Base-by-base conservation (phyloP, 1,284 basidiomycete genomes). In the Ganoderma lucidum region DNA sequence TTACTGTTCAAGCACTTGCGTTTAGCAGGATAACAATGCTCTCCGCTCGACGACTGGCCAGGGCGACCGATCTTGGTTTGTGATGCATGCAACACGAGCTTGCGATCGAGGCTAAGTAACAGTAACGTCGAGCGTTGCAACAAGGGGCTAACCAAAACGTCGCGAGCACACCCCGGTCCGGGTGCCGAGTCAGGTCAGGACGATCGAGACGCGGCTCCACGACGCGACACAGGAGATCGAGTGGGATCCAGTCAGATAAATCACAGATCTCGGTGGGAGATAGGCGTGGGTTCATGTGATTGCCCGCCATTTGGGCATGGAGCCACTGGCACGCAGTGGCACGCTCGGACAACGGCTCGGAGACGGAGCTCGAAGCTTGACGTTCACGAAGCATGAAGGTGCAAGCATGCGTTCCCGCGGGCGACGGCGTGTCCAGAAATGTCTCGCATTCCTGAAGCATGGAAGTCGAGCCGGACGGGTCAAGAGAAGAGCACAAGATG, bases 381-480 rank as follows among this genome's bases (percentile, higher is more conserved):
- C 39, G 4, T 3, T 41, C 6, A 41, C 8, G 53, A 53, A 6
- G 28, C 12, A 15, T 30, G 28, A 12, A 9, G 14, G 23, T 28
- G 30, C 51, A 53, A 30, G 19, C 39, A 19, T 28, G 15, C 51
- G 28, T 19, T 28, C 23, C 28, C 51, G 51, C n/a, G 53, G 30
- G 12, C 6, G 48, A 51, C 48, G 23, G 19, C 19, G 23, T n/a
- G 6, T 17, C 53, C 30, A 32, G 17, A 56, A 19, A 55, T 55
- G 53, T 32, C 28, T 32, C 28, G 23, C 12, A 55, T 55, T 35
- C 8, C 30, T 56, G 15, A 56, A 32, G 53, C 30, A 4, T 51
- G 48, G 48, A 51, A 51, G 48, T 12, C 53, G 30, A 28, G 23
- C 48, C 53, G 53, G 53, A 56, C 32, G 53, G 53, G 53, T 35